Base-by-base conservation (phyloP, 1,284 basidiomycete genomes). In the Hypsizygus ulmarius region DNA sequence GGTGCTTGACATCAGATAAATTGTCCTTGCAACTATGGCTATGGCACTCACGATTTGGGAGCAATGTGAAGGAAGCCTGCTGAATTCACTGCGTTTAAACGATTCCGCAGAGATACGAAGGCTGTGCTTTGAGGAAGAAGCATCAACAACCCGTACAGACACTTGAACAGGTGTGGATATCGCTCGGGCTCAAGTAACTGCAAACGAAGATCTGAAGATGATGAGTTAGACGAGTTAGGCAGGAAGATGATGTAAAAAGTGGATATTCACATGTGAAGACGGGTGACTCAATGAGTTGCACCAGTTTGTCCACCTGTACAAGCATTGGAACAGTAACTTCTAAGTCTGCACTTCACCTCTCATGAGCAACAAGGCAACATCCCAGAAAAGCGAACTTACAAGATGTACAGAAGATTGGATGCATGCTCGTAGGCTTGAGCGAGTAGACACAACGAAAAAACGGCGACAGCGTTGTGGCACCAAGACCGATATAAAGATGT, bases 341-440 rank as follows among this genome's bases (percentile, higher is more conserved):
- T 35, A 99, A 74, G 50, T 98, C 95, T 54, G 95, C 96, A 61
- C 93, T 96, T 57, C 41, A 21, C 43, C 35, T 33, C 43, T 29
- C 21, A 42, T 58, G 28, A 42, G 47, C 35, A 46, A 40, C 52
- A 35, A 18, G 19, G n/a, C n/a, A 32, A 3, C 35, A 14, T 21
- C 19, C 28, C 16, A 41, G 46, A 10, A 32, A 52, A 15, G 4
- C 21, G 43, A 29, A 68, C 90, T 58, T 62, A 93, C 92, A 99
- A 97, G 55, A 98, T 97, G 49, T 90, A 87, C n/a, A 99, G 75
- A 21, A 99, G 76, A 65, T 96, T 97, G 33, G 93, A 97, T 1
- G 97, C 97, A 67, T 99, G 97, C 64, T 99, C 97, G 61, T 99
- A 99, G 3, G 96, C 95, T 68, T 99, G 97, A 0, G 96, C 94